A percentile compares a stretch with the other conserved stretches of the same genome.
Evolutionary conservation across 768 basidiomycete species (phyloP).

Genomic region (Calocera cornea): DNA sequence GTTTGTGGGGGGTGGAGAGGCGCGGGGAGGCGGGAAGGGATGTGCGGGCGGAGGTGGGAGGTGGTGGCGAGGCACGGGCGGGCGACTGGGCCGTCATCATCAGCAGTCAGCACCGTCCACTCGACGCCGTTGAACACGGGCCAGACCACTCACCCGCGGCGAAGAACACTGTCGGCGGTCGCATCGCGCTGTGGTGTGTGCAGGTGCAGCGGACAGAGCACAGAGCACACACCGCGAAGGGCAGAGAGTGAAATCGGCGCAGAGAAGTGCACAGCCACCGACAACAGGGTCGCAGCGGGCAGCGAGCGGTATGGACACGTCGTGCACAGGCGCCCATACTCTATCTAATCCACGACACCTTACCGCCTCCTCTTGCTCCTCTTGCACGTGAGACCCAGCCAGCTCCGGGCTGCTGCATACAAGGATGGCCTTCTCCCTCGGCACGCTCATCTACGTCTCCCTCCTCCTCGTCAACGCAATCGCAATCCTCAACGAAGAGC

Average conservation of each 20-base stretch:
- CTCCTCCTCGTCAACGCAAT: constrained; percentile 87
- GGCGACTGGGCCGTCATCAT: not conserved
- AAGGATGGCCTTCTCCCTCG: constrained; percentile 23
- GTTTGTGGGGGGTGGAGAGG: not conserved
- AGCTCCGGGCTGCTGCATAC: no score
- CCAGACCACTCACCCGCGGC: no score
- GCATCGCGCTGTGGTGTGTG: not conserved
- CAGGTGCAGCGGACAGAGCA: not conserved
- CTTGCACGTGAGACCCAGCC: no score
- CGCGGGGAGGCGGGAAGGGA: not conserved
- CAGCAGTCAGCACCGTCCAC: not conserved
- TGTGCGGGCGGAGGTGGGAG: not conserved
- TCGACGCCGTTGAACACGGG: no score
- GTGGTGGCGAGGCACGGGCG: not conserved
- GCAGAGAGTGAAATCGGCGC: not conserved
- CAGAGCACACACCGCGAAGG: not conserved
- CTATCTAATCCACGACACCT: not conserved
- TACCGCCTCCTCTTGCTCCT: no score
- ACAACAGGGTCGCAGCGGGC: not conserved
- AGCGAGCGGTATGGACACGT: not conserved
- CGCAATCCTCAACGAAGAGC: constrained; percentile 89
- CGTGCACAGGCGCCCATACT: not conserved
- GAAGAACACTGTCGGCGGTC: not conserved
- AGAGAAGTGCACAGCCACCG: not conserved
- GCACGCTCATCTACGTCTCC: constrained; percentile 59